These are phyloP conservation scores for Gossypioides kirkii DNA, from an alignment of 345 rosid species.

Conservation along the genomic window DNA sequence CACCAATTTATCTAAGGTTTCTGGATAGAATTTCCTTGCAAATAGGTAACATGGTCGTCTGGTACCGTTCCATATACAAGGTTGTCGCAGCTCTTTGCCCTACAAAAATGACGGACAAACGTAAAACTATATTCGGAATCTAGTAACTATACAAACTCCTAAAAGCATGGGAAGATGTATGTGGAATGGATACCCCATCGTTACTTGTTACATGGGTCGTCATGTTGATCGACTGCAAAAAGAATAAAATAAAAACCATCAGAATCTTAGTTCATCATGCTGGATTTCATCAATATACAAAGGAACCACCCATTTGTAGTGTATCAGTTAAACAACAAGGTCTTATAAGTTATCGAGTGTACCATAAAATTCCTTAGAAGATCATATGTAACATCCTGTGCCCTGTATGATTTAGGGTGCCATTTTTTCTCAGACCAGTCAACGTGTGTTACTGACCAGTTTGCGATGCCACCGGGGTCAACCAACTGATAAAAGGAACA, in stretches of 20 bases:
- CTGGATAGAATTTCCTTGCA: conserved; percentile 83
- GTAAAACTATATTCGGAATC: neutral
- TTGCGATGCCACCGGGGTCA: conserved; percentile 90
- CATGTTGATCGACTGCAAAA: conserved; percentile 59
- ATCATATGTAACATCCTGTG: conserved; percentile 53
- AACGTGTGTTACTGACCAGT: conserved; percentile 90
- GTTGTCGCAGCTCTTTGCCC: conserved; percentile 55
- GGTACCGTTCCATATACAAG: conserved; percentile 90
- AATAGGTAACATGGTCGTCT: conserved; percentile 89
- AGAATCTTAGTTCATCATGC: neutral
- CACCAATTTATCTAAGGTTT: conserved; percentile 62
- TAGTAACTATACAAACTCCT: neutral
- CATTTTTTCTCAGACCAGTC: conserved; percentile 99
- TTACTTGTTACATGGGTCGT: conserved; percentile 79
- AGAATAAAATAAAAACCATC: conserved; percentile 4
- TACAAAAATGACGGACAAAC: conserved; percentile 20
- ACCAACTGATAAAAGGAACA: conserved; percentile 49
- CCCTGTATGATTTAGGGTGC: conserved; percentile 94
- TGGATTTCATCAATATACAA: neutral
- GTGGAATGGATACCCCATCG: conserved; percentile 52
- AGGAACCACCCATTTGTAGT: neutral
- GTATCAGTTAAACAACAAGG: neutral
- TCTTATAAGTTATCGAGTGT: neutral
- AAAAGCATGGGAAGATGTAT: neutral
- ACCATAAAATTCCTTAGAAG: conserved; percentile 81